Percentiles rank a stretch among this genome's conserved stretches.
Evolutionary conservation across 2,329 filamentous ascomycete species (phyloP).

Genomic region (Stagonosporopsis rhizophila): DNA sequence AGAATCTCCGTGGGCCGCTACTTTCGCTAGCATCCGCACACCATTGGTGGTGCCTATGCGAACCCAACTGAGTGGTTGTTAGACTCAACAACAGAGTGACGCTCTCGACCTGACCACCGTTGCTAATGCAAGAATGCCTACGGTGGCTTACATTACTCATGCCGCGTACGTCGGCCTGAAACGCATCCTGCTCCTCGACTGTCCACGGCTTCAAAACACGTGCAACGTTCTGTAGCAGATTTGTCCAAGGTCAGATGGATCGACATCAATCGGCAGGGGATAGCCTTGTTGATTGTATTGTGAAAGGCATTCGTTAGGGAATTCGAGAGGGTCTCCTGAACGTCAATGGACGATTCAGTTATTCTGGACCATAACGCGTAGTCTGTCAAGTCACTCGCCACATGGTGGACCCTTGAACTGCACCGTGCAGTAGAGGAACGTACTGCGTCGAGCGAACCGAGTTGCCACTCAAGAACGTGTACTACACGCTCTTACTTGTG

Average conservation of each 20-base stretch:
- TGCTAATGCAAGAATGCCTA: conserved; percentile 2
- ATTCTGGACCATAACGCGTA: conserved; percentile 4
- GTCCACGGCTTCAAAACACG: background rate
- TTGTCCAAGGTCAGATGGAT: conserved; percentile 4
- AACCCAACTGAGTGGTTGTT: background rate
- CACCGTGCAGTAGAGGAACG: background rate
- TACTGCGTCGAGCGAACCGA: background rate
- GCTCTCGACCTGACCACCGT: background rate
- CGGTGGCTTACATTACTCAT: conserved; percentile 9
- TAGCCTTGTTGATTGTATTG: background rate
- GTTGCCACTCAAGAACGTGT: too few relatives aligned
- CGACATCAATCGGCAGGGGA: conserved; percentile 3
- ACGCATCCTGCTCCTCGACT: background rate
- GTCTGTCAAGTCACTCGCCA: conserved; percentile 4
- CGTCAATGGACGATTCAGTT: conserved; percentile 1
- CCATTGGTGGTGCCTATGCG: conserved; percentile 1
- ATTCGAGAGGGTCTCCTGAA: conserved; percentile 8
- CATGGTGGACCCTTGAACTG: background rate
- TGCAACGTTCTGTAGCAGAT: conserved; percentile 13
- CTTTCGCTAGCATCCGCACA: conserved; percentile 3
- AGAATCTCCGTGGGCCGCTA: conserved; percentile 7
- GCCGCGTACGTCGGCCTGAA: background rate
- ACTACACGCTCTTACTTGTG: background rate
- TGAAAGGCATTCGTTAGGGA: background rate
- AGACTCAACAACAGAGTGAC: background rate